Percentiles rank a stretch among this genome's conserved stretches.
phyloP scores from a whole-genome alignment of 257 asterid genomes.

The Sherardia arvensis region DNA sequence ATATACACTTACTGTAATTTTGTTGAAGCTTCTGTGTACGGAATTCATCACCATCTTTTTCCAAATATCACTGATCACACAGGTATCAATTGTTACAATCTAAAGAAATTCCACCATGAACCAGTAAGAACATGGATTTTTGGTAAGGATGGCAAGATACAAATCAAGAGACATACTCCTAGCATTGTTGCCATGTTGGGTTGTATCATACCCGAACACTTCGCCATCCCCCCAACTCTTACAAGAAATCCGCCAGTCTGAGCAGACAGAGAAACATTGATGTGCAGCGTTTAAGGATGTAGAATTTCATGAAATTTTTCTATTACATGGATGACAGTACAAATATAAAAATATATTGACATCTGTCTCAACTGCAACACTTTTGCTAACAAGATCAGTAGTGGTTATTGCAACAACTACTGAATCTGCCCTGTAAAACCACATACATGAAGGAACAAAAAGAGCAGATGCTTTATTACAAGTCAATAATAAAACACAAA shows the following conservation, averaged over 20 bases:
- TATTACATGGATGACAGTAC: background rate
- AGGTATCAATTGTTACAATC: constrained; percentile 93
- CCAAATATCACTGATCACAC: constrained; percentile 78
- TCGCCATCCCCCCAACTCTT: constrained; percentile 92
- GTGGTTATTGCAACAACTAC: constrained; percentile 98
- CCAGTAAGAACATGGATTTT: constrained; percentile 4
- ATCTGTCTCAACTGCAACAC: constrained; percentile 76
- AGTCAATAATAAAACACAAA: background rate
- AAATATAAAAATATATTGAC: constrained; percentile 19
- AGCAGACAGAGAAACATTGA: constrained; percentile 1
- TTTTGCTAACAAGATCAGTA: constrained; percentile 96
- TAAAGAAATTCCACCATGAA: constrained; percentile 26
- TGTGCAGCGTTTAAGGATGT: background rate
- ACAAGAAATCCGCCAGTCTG: constrained; percentile 67
- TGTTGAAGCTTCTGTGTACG: constrained; percentile 90
- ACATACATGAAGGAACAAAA: background rate
- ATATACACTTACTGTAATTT: constrained; percentile 62
- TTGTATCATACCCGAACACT: constrained; percentile 98
- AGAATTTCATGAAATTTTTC: background rate
- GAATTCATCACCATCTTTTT: constrained; percentile 80
- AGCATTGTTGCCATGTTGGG: constrained; percentile 99
- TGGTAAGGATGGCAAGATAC: constrained; percentile 5
- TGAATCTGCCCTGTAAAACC: constrained; percentile 58
- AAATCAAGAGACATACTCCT: constrained; percentile 46
- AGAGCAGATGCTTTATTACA: background rate